Evolutionary conservation across 2,329 filamentous ascomycete species (phyloP), one percentile per base, ranked within the genome.

Genomic region (Arthrobotrys megalospora): DNA sequence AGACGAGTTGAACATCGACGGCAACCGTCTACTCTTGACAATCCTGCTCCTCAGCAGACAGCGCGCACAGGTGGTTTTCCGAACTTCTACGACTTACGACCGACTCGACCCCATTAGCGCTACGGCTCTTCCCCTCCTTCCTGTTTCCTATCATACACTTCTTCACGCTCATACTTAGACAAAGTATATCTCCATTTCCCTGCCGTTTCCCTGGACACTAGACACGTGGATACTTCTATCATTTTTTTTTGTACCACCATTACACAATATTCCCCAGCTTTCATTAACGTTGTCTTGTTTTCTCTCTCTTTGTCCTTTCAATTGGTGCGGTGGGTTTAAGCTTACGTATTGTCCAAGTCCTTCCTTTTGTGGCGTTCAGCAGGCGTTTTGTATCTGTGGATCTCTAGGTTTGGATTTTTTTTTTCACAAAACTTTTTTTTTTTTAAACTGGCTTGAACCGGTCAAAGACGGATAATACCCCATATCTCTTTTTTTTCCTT

Each of bases 381-480:
- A 19, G 55, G 55, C 55, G 55, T 60, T 60, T 16, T 43, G 10
- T 60, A 14, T 60, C 34, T 21, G 21, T 58, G 47, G 45, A 47
- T 21, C 32, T 19, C 14, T 1, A 66, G 21, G 34, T 52, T 60
- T 28, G 32, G 7, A 19, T 58, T 38, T 38, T 58, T 55, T 36
- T 38, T 24, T 50, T 24, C 6, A 36, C 11, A 53, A 53, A 50
- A n/a, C 28, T 41, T 52, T 55, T 67, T 36, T 67, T 2, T 41
- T 52, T 55, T 67, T 36, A 53, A 0, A n/a, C 36, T 28, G 19
- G 19, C 50, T 58, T 55, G 32, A 58, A 41, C 45, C 21, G 47
- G 32, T 53, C 50, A 47, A 43, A 24, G 63, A 50, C 48, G 32
- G 55, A 60, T n/a, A 60, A 60, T 60, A 60, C 55, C 55, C 55